Conservation (phyloP, 768 basidiomycete genomes). For the Steccherinum ochraceum region DNA sequence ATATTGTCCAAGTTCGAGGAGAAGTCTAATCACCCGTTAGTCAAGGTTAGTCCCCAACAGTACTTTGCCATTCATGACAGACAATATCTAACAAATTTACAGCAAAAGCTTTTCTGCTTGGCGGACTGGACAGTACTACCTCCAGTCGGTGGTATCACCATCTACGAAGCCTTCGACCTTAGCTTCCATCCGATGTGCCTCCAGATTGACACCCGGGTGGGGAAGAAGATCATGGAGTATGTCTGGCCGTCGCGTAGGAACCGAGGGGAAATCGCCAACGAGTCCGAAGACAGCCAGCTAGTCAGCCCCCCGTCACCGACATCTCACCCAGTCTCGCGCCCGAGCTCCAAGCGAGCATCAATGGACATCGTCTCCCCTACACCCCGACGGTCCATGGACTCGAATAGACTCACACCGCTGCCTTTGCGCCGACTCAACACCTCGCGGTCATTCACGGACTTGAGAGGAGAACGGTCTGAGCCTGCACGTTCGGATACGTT, state of each 20-base stretch:
- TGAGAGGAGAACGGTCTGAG: conserved; percentile 31
- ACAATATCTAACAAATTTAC: neutral
- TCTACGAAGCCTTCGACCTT: conserved; percentile 78
- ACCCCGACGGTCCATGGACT: conserved; percentile 16
- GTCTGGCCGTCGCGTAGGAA: conserved; percentile 67
- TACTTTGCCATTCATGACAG: neutral
- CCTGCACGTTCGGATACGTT: conserved; percentile 30
- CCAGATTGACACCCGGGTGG: conserved; percentile 80
- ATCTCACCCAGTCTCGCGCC: conserved; percentile 1
- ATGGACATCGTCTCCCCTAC: neutral
- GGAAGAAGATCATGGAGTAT: conserved; percentile 80
- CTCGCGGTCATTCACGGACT: conserved; percentile 68
- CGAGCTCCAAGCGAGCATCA: neutral
- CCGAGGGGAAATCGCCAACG: conserved; percentile 19
- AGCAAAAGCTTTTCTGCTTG: conserved; percentile 69
- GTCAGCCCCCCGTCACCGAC: conserved; percentile 10
- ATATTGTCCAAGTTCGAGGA: conserved; percentile 78
- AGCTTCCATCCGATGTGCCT: conserved; percentile 81
- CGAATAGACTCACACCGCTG: conserved; percentile 29
- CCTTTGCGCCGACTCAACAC: conserved; percentile 45
- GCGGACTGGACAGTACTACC: conserved; percentile 81
- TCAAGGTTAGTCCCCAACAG: conserved; percentile 55
- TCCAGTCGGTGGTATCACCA: conserved; percentile 89
- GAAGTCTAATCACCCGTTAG: conserved; percentile 59
- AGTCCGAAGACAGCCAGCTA: conserved; percentile 15